Conservation (phyloP, 2,329 filamentous ascomycete genomes). For the Aspergillus nomiae region DNA sequence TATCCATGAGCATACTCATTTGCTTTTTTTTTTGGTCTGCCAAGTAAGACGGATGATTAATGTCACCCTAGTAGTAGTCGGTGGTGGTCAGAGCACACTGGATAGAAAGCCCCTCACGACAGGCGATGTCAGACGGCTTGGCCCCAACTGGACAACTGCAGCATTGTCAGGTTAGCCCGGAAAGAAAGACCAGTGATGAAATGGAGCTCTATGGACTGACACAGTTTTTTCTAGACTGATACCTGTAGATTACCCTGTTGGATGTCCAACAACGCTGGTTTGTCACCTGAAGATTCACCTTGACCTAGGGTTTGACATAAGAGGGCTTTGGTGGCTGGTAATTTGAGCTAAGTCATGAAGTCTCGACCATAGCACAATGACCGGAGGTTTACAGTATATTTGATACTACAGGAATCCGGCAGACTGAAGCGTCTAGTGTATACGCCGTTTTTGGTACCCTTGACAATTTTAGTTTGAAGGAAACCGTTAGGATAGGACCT, state of each 20-base stretch:
- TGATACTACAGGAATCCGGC: neutral
- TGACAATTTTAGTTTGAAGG: neutral
- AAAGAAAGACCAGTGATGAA: neutral
- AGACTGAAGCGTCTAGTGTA: neutral
- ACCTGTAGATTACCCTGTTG: neutral
- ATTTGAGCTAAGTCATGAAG: neutral
- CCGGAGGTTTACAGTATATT: neutral
- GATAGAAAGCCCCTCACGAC: neutral
- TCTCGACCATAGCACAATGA: neutral
- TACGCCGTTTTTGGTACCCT: neutral
- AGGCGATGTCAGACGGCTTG: conserved; percentile 12
- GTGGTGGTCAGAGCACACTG: neutral
- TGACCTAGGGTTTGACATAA: neutral
- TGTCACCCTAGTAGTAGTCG: neutral
- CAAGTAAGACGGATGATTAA: conserved; percentile 2
- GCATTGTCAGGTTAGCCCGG: conserved; percentile 10
- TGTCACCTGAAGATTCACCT: neutral
- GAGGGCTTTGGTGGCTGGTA: neutral
- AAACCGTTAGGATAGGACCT: neutral
- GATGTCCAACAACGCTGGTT: neutral
- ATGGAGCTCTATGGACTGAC: conserved; percentile 6
- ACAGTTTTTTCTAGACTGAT: conserved; percentile 1
- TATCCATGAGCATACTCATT: neutral
- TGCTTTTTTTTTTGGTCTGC: neutral
- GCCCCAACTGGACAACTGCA: conserved; percentile 11